phyloP scores from a whole-genome alignment of 352 stramenopile genomes.

The Globisporangium middletonii region DNA sequence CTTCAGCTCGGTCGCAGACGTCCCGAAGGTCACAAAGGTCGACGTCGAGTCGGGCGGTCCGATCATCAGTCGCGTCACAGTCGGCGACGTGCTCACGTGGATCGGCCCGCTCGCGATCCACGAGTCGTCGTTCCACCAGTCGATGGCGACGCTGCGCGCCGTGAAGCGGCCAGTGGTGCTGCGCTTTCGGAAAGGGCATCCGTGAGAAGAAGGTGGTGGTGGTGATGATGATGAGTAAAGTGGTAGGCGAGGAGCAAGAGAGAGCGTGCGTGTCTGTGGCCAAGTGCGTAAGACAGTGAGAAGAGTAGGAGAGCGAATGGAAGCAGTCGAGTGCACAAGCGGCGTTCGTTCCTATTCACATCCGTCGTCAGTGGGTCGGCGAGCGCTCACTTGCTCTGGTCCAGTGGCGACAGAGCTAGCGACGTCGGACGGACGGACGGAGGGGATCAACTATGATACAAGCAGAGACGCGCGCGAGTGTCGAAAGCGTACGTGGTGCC shows the following conservation, averaged over 20 bases:
- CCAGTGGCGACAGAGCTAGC: too few species aligned
- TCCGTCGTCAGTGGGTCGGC: too few species aligned
- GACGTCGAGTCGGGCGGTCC: slow-evolving; percentile 68
- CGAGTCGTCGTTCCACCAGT: slow-evolving; percentile 76
- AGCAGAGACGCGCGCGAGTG: neutral
- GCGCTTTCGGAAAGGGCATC: slow-evolving; percentile 57
- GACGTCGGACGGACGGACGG: too few species aligned
- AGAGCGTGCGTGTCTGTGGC: neutral
- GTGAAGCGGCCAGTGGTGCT: slow-evolving; percentile 80
- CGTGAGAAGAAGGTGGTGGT: neutral
- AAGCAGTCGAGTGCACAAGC: too few species aligned
- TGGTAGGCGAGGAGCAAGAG: neutral
- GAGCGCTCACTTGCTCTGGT: too few species aligned
- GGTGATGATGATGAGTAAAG: neutral
- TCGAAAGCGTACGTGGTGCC: too few species aligned
- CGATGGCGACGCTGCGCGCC: slow-evolving; percentile 76
- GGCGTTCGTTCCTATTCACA: too few species aligned
- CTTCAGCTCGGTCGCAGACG: slow-evolving; percentile 73
- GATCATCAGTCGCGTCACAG: slow-evolving; percentile 61
- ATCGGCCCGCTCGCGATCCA: slow-evolving; percentile 77
- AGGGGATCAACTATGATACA: too few species aligned
- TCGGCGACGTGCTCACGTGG: slow-evolving; percentile 72
- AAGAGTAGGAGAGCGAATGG: too few species aligned
- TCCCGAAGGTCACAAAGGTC: slow-evolving; percentile 80
- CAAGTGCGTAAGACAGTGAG: too few species aligned